Percentiles rank a stretch among this genome's conserved stretches.
phyloP scores from a whole-genome alignment of 345 rosid species.

The Murraya paniculata region DNA sequence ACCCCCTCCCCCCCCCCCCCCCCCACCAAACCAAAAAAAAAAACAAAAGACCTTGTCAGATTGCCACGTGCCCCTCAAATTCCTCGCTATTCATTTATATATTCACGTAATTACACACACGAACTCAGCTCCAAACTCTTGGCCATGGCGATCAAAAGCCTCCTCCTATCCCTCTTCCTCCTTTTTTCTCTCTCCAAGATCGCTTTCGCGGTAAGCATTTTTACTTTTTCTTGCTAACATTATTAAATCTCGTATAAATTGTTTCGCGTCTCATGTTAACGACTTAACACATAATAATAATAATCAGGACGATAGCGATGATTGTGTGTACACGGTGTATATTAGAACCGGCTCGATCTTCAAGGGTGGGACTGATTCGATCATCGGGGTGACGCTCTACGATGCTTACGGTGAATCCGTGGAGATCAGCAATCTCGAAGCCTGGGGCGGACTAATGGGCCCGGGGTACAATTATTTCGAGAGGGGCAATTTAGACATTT shows the following conservation, averaged over 20 bases:
- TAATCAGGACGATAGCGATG: slow-evolving; percentile 32
- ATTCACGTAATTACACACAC: neutral
- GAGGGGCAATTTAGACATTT: slow-evolving; percentile 86
- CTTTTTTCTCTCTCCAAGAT: slow-evolving; percentile 19
- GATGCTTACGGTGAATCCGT: slow-evolving; percentile 41
- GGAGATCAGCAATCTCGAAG: slow-evolving; percentile 44
- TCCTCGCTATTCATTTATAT: neutral
- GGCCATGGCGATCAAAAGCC: slow-evolving; percentile 7
- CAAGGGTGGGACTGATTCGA: slow-evolving; percentile 82
- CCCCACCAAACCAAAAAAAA: no score
- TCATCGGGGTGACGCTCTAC: slow-evolving; percentile 51
- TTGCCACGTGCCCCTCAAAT: neutral
- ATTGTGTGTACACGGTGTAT: slow-evolving; percentile 73
- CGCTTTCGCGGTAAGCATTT: slow-evolving; percentile 23
- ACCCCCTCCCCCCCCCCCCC: no score
- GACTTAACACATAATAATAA: slow-evolving; percentile 3
- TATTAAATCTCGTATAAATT: neutral
- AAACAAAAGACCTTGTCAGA: neutral
- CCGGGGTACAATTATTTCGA: slow-evolving; percentile 72
- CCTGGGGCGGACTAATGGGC: slow-evolving; percentile 93
- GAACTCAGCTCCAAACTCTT: neutral
- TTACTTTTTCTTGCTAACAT: no score
- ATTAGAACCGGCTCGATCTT: slow-evolving; percentile 72
- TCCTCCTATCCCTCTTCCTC: slow-evolving; percentile 15
- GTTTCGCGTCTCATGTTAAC: neutral